Percentiles rank a stretch among this genome's conserved stretches.
Evolutionary conservation across 345 rosid genomes (phyloP).

Genomic region (Chamaenerion angustifolium): DNA sequence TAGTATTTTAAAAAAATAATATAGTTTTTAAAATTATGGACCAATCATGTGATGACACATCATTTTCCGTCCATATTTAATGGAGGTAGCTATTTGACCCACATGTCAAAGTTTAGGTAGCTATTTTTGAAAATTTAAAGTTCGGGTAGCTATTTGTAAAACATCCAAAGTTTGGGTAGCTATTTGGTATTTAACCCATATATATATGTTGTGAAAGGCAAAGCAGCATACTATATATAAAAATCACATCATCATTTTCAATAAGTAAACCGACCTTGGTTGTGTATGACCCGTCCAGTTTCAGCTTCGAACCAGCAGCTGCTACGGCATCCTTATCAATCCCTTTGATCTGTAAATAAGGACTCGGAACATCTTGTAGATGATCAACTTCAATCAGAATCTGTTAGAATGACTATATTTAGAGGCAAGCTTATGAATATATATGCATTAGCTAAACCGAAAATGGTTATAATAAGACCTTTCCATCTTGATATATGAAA

Average conservation of each 20-base stretch:
- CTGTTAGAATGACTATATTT: slow-evolving; percentile 1
- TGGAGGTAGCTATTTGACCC: too few species aligned
- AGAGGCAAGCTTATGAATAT: background rate
- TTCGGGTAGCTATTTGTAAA: too few species aligned
- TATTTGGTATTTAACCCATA: too few species aligned
- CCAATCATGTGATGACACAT: too few species aligned
- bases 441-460: background rate
- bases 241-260: background rate
- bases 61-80: too few species aligned
- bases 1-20: too few species aligned
- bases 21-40: too few species aligned
- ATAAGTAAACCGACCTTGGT: slow-evolving; percentile 48
- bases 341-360: slow-evolving; percentile 95
- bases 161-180: too few species aligned
- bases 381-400: slow-evolving; percentile 89
- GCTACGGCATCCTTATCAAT: slow-evolving; percentile 84
- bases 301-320: slow-evolving; percentile 81
- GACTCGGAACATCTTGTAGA: slow-evolving; percentile 67
- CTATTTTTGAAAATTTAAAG: too few species aligned
- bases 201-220: background rate
- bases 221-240: too few species aligned
- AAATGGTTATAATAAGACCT: slow-evolving; percentile 25
- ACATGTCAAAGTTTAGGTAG: too few species aligned
- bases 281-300: slow-evolving; percentile 84
- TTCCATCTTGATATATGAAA: slow-evolving; percentile 87